phyloP scores from a whole-genome alignment of 2,329 filamentous ascomycete species.

The Botryotinia narcissicola region DNA sequence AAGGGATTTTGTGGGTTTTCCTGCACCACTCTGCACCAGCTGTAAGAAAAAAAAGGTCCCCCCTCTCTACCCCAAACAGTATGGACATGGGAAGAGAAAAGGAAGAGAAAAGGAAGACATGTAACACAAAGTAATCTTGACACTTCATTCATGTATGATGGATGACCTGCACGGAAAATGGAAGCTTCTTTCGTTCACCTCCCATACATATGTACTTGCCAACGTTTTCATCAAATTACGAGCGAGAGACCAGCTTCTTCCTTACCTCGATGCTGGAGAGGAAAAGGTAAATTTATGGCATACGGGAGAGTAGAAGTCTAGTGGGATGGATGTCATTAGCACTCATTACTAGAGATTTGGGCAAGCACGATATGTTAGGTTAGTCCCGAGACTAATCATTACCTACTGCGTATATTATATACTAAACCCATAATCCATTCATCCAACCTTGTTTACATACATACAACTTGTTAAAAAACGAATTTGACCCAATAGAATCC shows the following conservation, averaged over 20 bases:
- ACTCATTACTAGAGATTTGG: no score
- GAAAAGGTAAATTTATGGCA: background rate
- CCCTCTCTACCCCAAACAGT: background rate
- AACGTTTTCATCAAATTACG: no score
- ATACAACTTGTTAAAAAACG: background rate
- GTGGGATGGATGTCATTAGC: background rate
- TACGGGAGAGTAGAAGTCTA: background rate
- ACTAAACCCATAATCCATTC: background rate
- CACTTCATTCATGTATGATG: background rate
- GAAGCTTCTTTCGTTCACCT: background rate
- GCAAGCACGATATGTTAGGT: background rate
- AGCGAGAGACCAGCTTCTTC: background rate
- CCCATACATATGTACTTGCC: background rate
- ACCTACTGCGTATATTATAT: background rate
- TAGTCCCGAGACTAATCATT: background rate
- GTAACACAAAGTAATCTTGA: background rate
- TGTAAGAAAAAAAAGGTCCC: background rate
- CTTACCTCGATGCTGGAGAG: background rate
- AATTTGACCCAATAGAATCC: background rate
- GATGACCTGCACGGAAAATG: background rate
- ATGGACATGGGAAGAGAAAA: background rate
- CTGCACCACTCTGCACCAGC: background rate
- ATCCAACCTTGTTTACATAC: conserved; percentile 1
- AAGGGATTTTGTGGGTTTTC: conserved; percentile 11
- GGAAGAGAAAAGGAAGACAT: background rate